Evolutionary conservation across 1,284 basidiomycete genomes (phyloP), one percentile per base, ranked within the genome.

Genomic region (Cystobasidiaceae sp.): DNA sequence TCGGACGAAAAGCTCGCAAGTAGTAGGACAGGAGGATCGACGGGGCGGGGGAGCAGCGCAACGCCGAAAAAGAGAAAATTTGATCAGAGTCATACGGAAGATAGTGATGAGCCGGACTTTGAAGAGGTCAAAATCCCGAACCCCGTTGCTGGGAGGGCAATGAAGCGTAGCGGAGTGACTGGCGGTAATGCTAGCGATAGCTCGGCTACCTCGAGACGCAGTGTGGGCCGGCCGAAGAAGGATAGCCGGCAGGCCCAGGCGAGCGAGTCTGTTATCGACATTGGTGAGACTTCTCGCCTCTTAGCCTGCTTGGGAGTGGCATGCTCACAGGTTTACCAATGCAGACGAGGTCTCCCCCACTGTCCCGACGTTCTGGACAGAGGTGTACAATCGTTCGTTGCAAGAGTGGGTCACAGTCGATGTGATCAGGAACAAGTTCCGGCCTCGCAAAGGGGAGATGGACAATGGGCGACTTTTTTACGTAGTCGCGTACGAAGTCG

Each of bases 401-500:
- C 86, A 84, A 48, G 85, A 86, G 43, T 99, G 94, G 94, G 80
- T 97, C 19, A 88, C 92, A 0, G 86, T 97, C 44, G 96, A 99
- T 76, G 90, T 92, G 3, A 82, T 93, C 28, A 84, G 88, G 11
- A 85, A 82, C 43, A 82, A 86, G 56, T 85, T 93, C 88, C 72
- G 85, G 85, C 69, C 85, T 84, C 63, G 80, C 83, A 25, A 97
- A 94, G 78, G 61, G 5, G 61, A 64, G 41, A 55, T 55, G 67
- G 75, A 84, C 45, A 85, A 90, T 69, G 94, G 97, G 73, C 84
- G 90, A 56, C 88, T 98, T 83, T 78, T 90, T 6, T 99, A 98
- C 76, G 93, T 98, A 1, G 78, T 97, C 1, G 93, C 88, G 0
- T 87, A 93, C 54, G 96, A 99, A 77, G 94, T 98, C 75, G 92